Conservation (phyloP, 1,139 yeast species). For the Hanseniaspora sp. region DNA sequence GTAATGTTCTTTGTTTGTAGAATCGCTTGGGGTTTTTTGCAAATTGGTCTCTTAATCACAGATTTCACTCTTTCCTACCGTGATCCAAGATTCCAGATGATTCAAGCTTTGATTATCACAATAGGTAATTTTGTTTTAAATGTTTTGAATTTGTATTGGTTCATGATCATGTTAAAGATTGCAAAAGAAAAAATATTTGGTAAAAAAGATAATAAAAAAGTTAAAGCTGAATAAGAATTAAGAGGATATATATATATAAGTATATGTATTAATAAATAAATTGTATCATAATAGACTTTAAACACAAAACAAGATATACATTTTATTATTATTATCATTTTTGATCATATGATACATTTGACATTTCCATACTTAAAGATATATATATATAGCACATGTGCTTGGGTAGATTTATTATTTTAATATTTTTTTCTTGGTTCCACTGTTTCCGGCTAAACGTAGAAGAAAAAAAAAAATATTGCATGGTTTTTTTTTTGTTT, state of each 20-base stretch:
- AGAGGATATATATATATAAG: neutral
- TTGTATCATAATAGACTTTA: too few species aligned
- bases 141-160: conserved; percentile 63
- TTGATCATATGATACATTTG: too few species aligned
- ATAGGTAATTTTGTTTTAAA: conserved; percentile 56
- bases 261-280: too few species aligned
- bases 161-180: conserved; percentile 67
- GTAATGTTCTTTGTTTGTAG: conserved; percentile 64
- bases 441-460: too few species aligned
- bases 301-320: too few species aligned
- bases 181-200: conserved; percentile 40
- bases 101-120: conserved; percentile 43
- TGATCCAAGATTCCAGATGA: conserved; percentile 36
- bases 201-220: conserved; percentile 16
- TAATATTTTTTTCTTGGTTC: too few species aligned
- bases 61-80: conserved; percentile 40
- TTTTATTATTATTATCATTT: too few species aligned
- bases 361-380: too few species aligned
- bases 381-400: too few species aligned
- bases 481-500: too few species aligned
- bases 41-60: conserved; percentile 42
- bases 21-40: conserved; percentile 81
- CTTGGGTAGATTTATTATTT: too few species aligned
- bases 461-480: too few species aligned
- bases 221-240: conserved; percentile 6